phyloP scores from a whole-genome alignment of 2,329 filamentous ascomycete species.

The Fusarium circinatum region DNA sequence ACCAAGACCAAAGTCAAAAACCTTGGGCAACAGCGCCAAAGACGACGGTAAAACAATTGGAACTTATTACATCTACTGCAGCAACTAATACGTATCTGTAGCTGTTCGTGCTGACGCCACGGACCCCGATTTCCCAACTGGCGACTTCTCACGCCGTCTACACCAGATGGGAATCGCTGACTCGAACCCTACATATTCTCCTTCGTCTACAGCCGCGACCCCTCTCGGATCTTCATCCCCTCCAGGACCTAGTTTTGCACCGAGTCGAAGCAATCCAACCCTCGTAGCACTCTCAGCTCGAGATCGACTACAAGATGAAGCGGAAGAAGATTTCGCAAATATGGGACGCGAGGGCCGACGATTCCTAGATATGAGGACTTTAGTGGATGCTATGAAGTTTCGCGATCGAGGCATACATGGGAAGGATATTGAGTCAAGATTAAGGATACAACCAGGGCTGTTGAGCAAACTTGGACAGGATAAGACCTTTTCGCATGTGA shows the following conservation, averaged over 20 bases:
- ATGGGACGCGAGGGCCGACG: constrained; percentile 53
- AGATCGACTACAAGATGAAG: constrained; percentile 55
- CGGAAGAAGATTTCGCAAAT: constrained; percentile 57
- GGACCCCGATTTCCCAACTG: constrained; percentile 54
- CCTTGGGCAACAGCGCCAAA: constrained; percentile 19
- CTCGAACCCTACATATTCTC: constrained; percentile 64
- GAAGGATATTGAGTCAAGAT: constrained; percentile 57
- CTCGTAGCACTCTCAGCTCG: constrained; percentile 62
- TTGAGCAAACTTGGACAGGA: constrained; percentile 56
- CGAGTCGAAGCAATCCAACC: constrained; percentile 55
- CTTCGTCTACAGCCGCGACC: constrained; percentile 58
- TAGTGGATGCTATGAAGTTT: constrained; percentile 59
- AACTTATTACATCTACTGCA: background rate
- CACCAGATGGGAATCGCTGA: constrained; percentile 65
- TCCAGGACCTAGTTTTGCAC: constrained; percentile 43
- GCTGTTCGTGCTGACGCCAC: constrained; percentile 53
- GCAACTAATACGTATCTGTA: constrained; percentile 39
- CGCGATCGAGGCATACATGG: constrained; percentile 52
- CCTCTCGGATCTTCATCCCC: constrained; percentile 35
- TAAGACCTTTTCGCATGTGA: constrained; percentile 53
- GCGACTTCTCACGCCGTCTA: constrained; percentile 63
- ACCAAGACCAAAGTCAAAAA: constrained; percentile 15
- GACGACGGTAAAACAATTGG: constrained; percentile 34
- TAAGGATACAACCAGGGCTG: constrained; percentile 58
- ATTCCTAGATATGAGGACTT: constrained; percentile 59